Percentiles rank a stretch among this genome's conserved stretches.
These are phyloP conservation scores for Aspergillus sp. DNA, from an alignment of 2,329 filamentous ascomycete species.

Conservation along the genomic window DNA sequence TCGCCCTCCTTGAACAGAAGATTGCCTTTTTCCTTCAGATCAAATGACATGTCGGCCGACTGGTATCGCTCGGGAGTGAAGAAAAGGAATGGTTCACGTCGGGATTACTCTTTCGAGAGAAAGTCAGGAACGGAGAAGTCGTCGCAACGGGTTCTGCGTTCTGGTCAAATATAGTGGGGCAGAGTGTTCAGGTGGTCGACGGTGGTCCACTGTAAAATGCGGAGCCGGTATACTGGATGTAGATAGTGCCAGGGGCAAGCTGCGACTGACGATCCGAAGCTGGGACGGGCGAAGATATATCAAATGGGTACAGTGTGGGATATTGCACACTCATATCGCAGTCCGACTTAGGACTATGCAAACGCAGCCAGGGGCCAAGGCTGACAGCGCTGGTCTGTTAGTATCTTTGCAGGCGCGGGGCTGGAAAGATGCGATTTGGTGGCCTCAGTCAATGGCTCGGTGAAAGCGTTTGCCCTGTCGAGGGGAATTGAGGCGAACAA, in stretches of 20 bases:
- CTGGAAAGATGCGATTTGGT: not conserved
- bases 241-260: not conserved
- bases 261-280: not conserved
- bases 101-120: slow-evolving; percentile 4
- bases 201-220: slow-evolving; percentile 12
- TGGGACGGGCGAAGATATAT: not conserved
- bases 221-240: slow-evolving; percentile 8
- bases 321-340: not conserved
- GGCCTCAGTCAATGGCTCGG: not conserved
- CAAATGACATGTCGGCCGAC: slow-evolving; percentile 31
- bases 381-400: not conserved
- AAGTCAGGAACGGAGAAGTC: not conserved
- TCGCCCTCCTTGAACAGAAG: slow-evolving; percentile 47
- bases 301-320: not conserved
- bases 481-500: not conserved
- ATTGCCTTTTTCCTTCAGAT: slow-evolving; percentile 47
- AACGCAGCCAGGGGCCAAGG: not conserved
- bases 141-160: slow-evolving; percentile 3
- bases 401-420: not conserved
- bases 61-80: not conserved
- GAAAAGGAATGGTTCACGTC: not conserved
- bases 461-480: not conserved
- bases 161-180: slow-evolving; percentile 14
- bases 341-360: not conserved
- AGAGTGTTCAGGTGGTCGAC: not conserved